phyloP scores from a whole-genome alignment of 192 early-diverging fungal species.

The Thoreauomyces humboldtii region DNA sequence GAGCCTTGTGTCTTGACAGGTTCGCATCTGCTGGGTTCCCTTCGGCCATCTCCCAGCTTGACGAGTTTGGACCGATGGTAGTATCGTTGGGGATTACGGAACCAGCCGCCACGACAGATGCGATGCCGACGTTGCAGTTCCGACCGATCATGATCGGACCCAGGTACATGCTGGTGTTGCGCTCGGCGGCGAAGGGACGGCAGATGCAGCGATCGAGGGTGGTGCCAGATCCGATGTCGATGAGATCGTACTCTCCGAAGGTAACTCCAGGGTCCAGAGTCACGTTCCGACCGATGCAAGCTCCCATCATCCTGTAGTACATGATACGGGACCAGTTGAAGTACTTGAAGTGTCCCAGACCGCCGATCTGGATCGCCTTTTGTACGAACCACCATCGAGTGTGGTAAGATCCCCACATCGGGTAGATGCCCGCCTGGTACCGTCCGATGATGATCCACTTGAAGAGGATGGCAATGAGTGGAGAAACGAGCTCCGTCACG shows the following conservation, averaged over 20 bases:
- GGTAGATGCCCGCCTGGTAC: conserved; percentile 40
- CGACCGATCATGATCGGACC: conserved; percentile 38
- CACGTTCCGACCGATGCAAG: conserved; percentile 34
- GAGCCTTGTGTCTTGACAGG: neutral
- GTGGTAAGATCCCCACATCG: conserved; percentile 45
- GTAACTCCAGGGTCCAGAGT: conserved; percentile 25
- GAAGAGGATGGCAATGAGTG: conserved; percentile 29
- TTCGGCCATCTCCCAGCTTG: conserved; percentile 35
- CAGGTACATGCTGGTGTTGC: conserved; percentile 38
- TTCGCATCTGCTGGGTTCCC: neutral
- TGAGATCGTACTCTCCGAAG: conserved; percentile 45
- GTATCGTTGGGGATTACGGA: conserved; percentile 35
- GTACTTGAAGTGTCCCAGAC: conserved; percentile 31
- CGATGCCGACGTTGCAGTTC: conserved; percentile 31
- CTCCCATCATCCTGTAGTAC: conserved; percentile 39
- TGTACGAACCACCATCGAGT: conserved; percentile 47
- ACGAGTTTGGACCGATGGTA: conserved; percentile 36
- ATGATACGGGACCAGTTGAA: conserved; percentile 12
- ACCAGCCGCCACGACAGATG: conserved; percentile 37
- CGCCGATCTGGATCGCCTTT: conserved; percentile 25
- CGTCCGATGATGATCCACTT: conserved; percentile 49
- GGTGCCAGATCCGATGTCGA: conserved; percentile 41
- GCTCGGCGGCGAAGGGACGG: conserved; percentile 35
- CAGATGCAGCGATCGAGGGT: conserved; percentile 26
- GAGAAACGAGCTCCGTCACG: conserved; percentile 22